Evolutionary conservation across 129 eudicot genomes (phyloP), one percentile per base, ranked within the genome.

Genomic region (Kitagawia praeruptora): DNA sequence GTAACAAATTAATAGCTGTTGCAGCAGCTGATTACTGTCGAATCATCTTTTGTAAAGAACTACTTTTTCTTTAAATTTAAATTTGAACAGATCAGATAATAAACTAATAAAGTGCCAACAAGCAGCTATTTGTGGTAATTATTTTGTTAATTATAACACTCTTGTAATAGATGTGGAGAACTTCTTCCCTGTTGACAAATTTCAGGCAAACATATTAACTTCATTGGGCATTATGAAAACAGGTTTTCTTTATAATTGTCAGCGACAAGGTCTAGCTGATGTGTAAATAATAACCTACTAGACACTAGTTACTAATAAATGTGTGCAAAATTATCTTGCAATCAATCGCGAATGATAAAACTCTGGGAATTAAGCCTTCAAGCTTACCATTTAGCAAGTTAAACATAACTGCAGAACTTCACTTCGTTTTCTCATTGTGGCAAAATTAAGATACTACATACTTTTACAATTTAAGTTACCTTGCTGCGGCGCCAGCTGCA

Each of bases 401-500:
- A 40, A 38, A 70, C 8, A 37, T 16, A 37, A 15, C 25, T 37
- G 25, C 44, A n/a, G 19, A 45, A 40, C 34, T 13, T n/a, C 5
- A 75, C 51, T 75, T 45, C 1, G 13, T 46, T 46, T 7, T 6
- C 6, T 27, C 8, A 75, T 44, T 14, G 77, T 21, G 51, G 6
- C 61, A 75, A 73, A 74, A 74, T 25, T 5, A 3, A 45, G 7
- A 11, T 15, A 74, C 9, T 18, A 23, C 4, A 18, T 46, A 21
- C 16, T 27, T 46, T 46, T 27, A 16, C 77, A 46, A 25, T 11
- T 27, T 21, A 49, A 47, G 40, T 80, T 81, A 95, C 98, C 97
- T 92, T 39, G 97, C 90, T 49, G 98, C 94, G 70, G 94, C 78
- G 53, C 98, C 98, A 58, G 96, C 97, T 70, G 97, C 97, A 77